A percentile compares a stretch with the other conserved stretches of the same genome.
Evolutionary conservation across 192 early-diverging fungal species (phyloP).

Genomic region (Coemansia asiatica): DNA sequence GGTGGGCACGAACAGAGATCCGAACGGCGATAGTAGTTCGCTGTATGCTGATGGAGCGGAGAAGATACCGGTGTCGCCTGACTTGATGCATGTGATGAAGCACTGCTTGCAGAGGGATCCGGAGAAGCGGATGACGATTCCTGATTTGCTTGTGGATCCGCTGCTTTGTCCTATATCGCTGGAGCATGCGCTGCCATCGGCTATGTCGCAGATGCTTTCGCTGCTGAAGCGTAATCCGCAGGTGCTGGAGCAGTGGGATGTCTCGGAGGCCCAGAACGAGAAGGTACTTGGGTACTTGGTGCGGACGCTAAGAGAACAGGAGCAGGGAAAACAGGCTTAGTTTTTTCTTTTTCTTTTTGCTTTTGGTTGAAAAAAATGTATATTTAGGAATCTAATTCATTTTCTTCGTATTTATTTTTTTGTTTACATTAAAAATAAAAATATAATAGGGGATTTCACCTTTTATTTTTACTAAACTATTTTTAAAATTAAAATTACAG

Average conservation of each 20-base stretch:
- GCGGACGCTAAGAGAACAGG: conserved; percentile 24
- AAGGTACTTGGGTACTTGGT: conserved; percentile 25
- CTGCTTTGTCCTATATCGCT: conserved; percentile 57
- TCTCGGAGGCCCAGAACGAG: conserved; percentile 47
- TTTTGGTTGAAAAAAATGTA: background rate
- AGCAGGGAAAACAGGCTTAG: conserved; percentile 18
- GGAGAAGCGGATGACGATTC: conserved; percentile 65
- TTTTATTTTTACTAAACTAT: no score
- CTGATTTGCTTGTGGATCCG: conserved; percentile 64
- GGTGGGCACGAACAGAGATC: conserved; percentile 31
- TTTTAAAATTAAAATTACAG: background rate
- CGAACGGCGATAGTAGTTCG: conserved; percentile 18
- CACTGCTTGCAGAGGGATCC: conserved; percentile 70
- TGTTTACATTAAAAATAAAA: no score
- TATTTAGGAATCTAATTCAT: no score
- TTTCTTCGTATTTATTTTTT: no score
- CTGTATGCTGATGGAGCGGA: conserved; percentile 19
- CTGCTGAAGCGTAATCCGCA: conserved; percentile 41
- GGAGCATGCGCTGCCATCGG: conserved; percentile 34
- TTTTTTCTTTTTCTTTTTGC: background rate
- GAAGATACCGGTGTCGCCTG: conserved; percentile 48
- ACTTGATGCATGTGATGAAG: conserved; percentile 64
- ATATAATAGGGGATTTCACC: no score
- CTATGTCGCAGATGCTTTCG: conserved; percentile 46
- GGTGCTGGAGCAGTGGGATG: conserved; percentile 49